These are phyloP conservation scores for Pseudonitzschia multistriata DNA, from an alignment of 108 stramenopile genomes.

Conservation along the genomic window DNA sequence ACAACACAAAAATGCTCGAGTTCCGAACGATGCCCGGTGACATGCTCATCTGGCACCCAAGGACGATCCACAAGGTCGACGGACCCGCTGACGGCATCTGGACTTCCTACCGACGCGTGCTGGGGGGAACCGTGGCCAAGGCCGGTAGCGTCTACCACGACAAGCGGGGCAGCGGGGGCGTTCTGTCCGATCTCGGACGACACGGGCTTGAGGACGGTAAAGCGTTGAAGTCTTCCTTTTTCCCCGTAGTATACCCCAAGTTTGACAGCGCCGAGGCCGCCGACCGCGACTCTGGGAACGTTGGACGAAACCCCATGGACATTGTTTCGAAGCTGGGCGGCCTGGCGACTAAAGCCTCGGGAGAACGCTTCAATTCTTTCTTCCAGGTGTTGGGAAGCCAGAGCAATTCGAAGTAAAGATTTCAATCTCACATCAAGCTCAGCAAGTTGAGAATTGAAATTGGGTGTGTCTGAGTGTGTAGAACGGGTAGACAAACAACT, in stretches of 20 bases:
- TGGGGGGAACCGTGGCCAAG: conserved; percentile 87
- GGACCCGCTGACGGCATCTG: conserved; percentile 87
- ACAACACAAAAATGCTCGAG: conserved; percentile 57
- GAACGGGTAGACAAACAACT: too few relatives aligned
- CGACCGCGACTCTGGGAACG: conserved; percentile 67
- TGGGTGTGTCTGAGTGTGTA: background rate
- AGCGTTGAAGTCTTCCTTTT: conserved; percentile 68
- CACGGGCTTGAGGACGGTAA: conserved; percentile 77
- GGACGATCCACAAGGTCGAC: conserved; percentile 92
- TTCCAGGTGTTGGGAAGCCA: conserved; percentile 82
- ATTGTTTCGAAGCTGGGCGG: conserved; percentile 82
- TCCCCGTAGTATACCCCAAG: conserved; percentile 81
- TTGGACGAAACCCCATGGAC: conserved; percentile 74
- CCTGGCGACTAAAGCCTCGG: conserved; percentile 79
- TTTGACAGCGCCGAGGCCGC: conserved; percentile 60
- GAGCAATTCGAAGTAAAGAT: background rate
- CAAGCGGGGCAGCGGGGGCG: conserved; percentile 84
- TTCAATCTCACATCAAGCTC: background rate
- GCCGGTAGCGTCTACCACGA: conserved; percentile 71
- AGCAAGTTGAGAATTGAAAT: too few relatives aligned
- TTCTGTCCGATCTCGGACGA: conserved; percentile 81
- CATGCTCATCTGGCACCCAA: conserved; percentile 92
- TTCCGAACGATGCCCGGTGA: conserved; percentile 90
- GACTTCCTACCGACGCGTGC: conserved; percentile 84
- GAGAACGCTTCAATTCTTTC: conserved; percentile 77